Conservation (phyloP, 2,329 filamentous ascomycete species). For the Ophiostoma himal-ulmi region DNA sequence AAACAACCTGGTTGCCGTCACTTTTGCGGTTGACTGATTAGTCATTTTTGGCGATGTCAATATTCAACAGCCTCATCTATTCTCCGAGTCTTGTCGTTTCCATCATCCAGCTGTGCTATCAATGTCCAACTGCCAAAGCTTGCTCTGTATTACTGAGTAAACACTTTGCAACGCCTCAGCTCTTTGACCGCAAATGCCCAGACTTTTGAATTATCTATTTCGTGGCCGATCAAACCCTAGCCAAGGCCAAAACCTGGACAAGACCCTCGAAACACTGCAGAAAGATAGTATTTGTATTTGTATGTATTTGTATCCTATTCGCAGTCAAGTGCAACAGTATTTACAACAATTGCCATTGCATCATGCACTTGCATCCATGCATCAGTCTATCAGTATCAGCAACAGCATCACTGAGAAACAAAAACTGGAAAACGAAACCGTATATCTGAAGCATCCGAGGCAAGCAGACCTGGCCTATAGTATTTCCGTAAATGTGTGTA, state of each 20-base stretch:
- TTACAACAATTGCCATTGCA: background rate
- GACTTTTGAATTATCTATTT: background rate
- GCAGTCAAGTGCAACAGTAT: background rate
- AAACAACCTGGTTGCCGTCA: background rate
- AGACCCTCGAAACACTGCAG: conserved; percentile 1
- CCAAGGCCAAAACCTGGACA: background rate
- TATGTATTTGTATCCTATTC: background rate
- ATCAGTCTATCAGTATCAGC: background rate
- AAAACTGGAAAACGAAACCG: background rate
- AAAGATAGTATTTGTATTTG: background rate
- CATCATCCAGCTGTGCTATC: background rate
- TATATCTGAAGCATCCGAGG: background rate
- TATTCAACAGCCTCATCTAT: background rate
- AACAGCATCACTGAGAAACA: background rate
- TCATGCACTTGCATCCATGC: background rate
- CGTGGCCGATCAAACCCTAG: conserved; percentile 7
- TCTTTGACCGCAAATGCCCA: conserved; percentile 8
- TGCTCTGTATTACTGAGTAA: background rate
- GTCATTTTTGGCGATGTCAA: background rate
- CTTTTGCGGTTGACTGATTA: background rate
- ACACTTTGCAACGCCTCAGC: background rate
- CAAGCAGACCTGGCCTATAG: background rate
- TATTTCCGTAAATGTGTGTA: background rate
- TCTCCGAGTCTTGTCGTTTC: background rate
- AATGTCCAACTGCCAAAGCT: no score